Evolutionary conservation across 306 rosid species (phyloP).

Genomic region (cucumber (Cucumis sativus)): DNA sequence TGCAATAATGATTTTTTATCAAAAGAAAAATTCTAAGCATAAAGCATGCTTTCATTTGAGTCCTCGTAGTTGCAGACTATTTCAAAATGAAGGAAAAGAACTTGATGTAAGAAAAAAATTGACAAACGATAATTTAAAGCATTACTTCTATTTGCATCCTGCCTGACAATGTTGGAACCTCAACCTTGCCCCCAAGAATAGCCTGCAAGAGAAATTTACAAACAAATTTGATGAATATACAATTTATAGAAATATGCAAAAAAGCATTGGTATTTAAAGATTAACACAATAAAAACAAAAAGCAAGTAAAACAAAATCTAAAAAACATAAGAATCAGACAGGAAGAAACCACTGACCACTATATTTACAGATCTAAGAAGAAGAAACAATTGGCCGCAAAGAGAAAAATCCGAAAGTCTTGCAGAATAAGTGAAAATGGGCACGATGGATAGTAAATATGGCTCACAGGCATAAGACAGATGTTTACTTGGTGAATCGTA

Average conservation of each 20-base stretch:
- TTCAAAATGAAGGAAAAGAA: neutral
- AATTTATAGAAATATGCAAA: neutral
- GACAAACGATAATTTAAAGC: slow-evolving; percentile 8
- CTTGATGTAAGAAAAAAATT: neutral
- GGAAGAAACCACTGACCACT: neutral
- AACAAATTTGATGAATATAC: neutral
- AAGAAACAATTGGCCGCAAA: neutral
- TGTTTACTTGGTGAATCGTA: neutral
- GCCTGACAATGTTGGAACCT: slow-evolving; percentile 83
- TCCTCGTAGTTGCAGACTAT: neutral
- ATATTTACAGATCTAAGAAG: neutral
- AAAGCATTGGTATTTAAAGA: neutral
- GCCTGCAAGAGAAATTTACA: slow-evolving; percentile 46
- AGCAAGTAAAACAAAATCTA: neutral
- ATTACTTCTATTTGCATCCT: slow-evolving; percentile 57
- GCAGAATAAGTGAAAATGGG: neutral
- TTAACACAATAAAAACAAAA: neutral
- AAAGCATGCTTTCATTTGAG: neutral
- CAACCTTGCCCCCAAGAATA: slow-evolving; percentile 86
- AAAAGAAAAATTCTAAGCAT: neutral
- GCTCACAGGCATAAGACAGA: neutral
- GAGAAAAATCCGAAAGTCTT: neutral
- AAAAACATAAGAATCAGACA: neutral
- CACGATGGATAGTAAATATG: neutral
- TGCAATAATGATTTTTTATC: neutral